Base-by-base conservation (phyloP, 345 rosid genomes). In the Microcos paniculata region DNA sequence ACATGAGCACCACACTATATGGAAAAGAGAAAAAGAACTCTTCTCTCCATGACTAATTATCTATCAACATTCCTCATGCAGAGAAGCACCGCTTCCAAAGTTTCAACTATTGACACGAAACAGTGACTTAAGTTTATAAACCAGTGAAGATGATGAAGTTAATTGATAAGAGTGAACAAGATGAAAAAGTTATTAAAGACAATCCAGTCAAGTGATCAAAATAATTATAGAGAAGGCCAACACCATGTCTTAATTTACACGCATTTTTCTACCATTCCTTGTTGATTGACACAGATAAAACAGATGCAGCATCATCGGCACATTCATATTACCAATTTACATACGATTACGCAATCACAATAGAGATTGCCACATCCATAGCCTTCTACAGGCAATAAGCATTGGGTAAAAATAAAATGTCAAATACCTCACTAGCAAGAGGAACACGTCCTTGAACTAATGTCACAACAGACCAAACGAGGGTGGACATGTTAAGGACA, bases 401-500 rank as follows among this genome's bases (percentile, higher is more conserved):
- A 42, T 31, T 74, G 38, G 43, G n/a, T n/a, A n/a, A n/a, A n/a
- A n/a, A n/a, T 46, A 45, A 55, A 26, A 57, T 59, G 71, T 72
- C 33, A 74, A 71, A 62, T 92, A 94, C 99, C 99, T 96, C 99
- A 75, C 98, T 96, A 69, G 98, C 99, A 79, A 96, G 85, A 72
- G 99, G 96, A 78, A 86, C 90, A 61, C 98, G 94, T 42, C 99
- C 99, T 82, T 92, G 80, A 78, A 90, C 96, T 72, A 92, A 87
- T 77, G 94, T 86, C 23, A 96, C 89, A 70, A 88, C 93, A 66
- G 98, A 96, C 98, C 98, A 96, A 67, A 88, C 87, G 56, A 96
- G 90, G 6, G 97, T 92, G 57, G 98, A 96, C 99, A 92, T 96
- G 90, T 96, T 96, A 67, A 92, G 93, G 49, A 94, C 97, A 75